phyloP scores from a whole-genome alignment of 306 rosid species.

The Purshia tridentata region DNA sequence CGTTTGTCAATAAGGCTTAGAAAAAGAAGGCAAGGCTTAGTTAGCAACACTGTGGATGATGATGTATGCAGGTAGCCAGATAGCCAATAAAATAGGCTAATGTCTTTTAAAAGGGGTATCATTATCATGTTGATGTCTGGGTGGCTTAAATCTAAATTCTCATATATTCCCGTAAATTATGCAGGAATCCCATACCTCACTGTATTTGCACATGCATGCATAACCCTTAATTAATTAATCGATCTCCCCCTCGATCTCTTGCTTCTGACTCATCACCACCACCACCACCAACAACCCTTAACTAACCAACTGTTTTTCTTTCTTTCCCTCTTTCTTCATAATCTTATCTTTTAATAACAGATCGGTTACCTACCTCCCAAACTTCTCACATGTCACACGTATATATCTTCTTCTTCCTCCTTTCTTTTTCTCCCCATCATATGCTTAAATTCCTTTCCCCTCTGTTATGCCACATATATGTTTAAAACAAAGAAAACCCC shows the following conservation, averaged over 20 bases:
- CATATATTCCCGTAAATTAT: constrained; percentile 25
- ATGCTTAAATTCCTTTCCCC: not conserved
- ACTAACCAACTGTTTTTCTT: constrained; percentile 37
- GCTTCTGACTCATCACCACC: constrained; percentile 23
- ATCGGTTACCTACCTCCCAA: constrained; percentile 51
- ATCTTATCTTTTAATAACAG: constrained; percentile 17
- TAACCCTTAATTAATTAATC: too few relatives aligned
- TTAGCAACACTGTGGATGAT: constrained; percentile 4
- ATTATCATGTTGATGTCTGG: constrained; percentile 16
- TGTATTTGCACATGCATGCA: constrained; percentile 37
- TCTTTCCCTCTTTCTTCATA: constrained; percentile 10
- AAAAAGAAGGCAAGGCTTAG: not conserved
- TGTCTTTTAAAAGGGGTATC: not conserved
- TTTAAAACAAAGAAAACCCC: not conserved
- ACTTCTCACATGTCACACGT: constrained; percentile 42
- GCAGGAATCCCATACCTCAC: constrained; percentile 37
- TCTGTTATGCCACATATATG: not conserved
- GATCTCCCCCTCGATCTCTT: too few relatives aligned
- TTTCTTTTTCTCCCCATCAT: constrained; percentile 6
- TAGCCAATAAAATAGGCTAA: not conserved
- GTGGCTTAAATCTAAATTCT: constrained; percentile 35
- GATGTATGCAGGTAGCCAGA: not conserved
- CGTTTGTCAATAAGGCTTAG: too few relatives aligned
- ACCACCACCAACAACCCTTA: constrained; percentile 26
- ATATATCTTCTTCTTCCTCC: not conserved